Evolutionary conservation across 179 eudicot species (phyloP), one percentile per base, ranked within the genome.

Genomic region (Silene noctiflora): DNA sequence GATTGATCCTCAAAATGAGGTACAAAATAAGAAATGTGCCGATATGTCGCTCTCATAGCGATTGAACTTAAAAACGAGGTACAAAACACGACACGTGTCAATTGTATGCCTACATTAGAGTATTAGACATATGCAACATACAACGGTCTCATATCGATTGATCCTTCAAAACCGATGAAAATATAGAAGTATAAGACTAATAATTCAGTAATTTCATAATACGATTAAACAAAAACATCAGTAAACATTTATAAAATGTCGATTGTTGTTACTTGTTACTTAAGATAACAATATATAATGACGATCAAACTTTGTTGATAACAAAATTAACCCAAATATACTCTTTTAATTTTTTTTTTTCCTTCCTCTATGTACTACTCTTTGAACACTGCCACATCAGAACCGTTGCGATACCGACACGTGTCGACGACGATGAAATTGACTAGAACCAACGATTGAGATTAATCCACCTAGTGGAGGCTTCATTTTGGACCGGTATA

Each of bases 321-420:
- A 67, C 74, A 29, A 60, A 60, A 21, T 51, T 4, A 55, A 61
- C 42, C 59, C 27, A 16, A 67, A 77, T 69, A 74, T 79, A 79
- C 73, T 68, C 75, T 75, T 27, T 2, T 2, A n/a, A n/a, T 27
- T 27, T 78, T n/a, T 16, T 33, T 46, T 53, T 44, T 65, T 19
- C 12, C 17, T 3, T 58, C 22, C 35, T 65, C 13, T 82, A 82
- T 82, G 78, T 83, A 80, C 86, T 76, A 65, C 51, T 42, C 66
- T 51, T 14, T 0, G 16, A 51, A 51, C 14, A 51, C 9, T 20
- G 39, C 20, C 59, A 12, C 42, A 76, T 92, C 94, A 94, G 80
- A 87, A 94, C 72, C 98, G 87, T 76, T 94, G 97, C 21, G 98
- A 94, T 4, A 92, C 84, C 3, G 98, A 94, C 91, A 86, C 72